These are phyloP conservation scores for Ogataea trehaloabstinens DNA, from an alignment of 805 yeast species.

Conservation along the genomic window DNA sequence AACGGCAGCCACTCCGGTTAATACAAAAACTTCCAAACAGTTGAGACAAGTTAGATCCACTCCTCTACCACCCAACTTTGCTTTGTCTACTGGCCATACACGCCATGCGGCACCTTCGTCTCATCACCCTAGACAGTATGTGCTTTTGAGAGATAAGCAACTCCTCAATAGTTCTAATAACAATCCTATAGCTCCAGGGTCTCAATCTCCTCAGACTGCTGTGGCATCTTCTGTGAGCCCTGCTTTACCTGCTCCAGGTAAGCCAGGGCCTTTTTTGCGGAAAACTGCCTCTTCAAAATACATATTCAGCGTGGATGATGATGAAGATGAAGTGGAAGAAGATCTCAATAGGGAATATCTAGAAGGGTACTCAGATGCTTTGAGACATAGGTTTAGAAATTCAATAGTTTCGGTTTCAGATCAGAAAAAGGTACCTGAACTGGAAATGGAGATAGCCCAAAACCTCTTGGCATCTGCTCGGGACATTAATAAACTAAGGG, in stretches of 20 bases:
- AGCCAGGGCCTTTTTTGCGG: conserved; percentile 23
- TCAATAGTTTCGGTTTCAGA: conserved; percentile 5
- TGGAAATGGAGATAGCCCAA: conserved; percentile 29
- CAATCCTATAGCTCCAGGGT: conserved; percentile 4
- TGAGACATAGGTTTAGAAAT: conserved; percentile 45
- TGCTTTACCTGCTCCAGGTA: conserved; percentile 9
- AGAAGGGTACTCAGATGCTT: conserved; percentile 74
- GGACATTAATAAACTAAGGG: conserved; percentile 25
- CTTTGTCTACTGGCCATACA: conserved; percentile 11
- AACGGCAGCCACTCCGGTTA: conserved; percentile 10
- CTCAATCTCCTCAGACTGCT: conserved; percentile 14
- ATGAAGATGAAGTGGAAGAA: conserved; percentile 65
- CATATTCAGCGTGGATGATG: conserved; percentile 80
- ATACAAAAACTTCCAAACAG: conserved; percentile 10
- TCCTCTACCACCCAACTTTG: conserved; percentile 24
- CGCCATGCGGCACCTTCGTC: conserved; percentile 21
- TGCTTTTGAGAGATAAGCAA: conserved; percentile 29
- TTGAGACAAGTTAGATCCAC: conserved; percentile 16
- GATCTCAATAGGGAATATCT: conserved; percentile 58
- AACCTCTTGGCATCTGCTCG: conserved; percentile 23
- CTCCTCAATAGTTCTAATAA: conserved; percentile 2
- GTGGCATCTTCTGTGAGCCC: conserved; percentile 12
- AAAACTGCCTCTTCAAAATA: conserved; percentile 32
- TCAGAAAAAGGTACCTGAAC: conserved; percentile 18
- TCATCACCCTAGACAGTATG: conserved; percentile 31